Evolutionary conservation across 176 grass and related monocot species (phyloP), one percentile per base, ranked within the genome.

Genomic region (Melocanna baccifera): DNA sequence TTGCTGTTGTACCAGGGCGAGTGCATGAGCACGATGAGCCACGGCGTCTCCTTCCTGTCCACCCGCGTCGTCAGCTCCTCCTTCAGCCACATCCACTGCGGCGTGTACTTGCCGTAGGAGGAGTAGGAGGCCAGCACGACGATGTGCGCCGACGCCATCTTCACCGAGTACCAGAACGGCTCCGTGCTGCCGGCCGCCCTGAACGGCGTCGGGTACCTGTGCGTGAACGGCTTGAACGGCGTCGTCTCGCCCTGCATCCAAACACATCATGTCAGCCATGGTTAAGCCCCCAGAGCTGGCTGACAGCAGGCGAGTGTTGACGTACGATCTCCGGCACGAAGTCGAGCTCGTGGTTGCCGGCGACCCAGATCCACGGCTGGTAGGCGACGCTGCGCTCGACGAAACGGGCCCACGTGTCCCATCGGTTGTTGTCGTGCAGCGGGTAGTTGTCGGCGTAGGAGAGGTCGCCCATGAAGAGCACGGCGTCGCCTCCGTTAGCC

Each of bases 1-100:
- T 92, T 88, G 92, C 90, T 92, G 85, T 94, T 94, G 78, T 94
- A 94, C 90, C 87, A 90, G 0, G 92, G 90, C 22, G 90, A 86
- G 69, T 94, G 92, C 87, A 90, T 25, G 1, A 91, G 53, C 12
- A 94, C 80, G 19, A 94, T 32, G 18, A 94, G 83, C 92, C 92
- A 94, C 0, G 92, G 92, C 22, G 92, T 94, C 9, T 30, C 12
- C 2, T 1, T 58, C 9, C 92, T 30, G 74, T 94, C 80, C 20
- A 94, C 92, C 13, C 55, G 26, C 1, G 1, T 43, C 1, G 52
- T 10, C 14, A 94, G 92, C 89, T 94, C 92, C 0, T 14, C 19
- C 25, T 76, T 6, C 42, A 94, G 87, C 92, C 92, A 94, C 2
- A 19, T 22, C 78, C 86, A 94, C 51, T 94, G 93, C 52, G 93